Evolutionary conservation across 768 basidiomycete genomes (phyloP).

Genomic region (Boletus bicolor): DNA sequence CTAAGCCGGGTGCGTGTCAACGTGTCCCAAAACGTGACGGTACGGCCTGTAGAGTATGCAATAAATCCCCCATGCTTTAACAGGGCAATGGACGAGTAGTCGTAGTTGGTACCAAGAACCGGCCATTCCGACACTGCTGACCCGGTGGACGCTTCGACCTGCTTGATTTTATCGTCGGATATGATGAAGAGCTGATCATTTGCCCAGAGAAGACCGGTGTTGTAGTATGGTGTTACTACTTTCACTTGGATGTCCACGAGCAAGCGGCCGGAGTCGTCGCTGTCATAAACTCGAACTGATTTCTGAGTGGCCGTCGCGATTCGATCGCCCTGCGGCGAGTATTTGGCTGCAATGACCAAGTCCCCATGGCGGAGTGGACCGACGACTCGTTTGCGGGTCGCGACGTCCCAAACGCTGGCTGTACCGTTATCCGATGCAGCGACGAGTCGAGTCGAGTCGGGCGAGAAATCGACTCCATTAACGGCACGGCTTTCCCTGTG

Average conservation of each 20-base stretch:
- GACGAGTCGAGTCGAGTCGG: neutral
- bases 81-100: too few species aligned
- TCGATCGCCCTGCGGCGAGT: neutral
- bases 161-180: neutral
- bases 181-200: neutral
- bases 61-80: too few species aligned
- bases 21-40: too few species aligned
- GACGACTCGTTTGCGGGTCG: neutral
- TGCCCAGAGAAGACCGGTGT: constrained; percentile 5
- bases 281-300: constrained; percentile 1
- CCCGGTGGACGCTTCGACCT: constrained; percentile 1
- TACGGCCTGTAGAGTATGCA: too few species aligned
- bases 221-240: neutral
- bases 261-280: neutral
- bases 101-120: neutral
- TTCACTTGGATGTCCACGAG: neutral
- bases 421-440: neutral
- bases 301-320: neutral
- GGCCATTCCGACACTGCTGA: neutral
- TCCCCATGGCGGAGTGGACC: neutral
- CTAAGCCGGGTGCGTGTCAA: too few species aligned
- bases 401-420: neutral
- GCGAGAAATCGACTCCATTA: neutral
- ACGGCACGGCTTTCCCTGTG: neutral
- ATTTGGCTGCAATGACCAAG: neutral